These are phyloP conservation scores for Calycina herbarum DNA, from an alignment of 2,329 filamentous ascomycete species.

Conservation along the genomic window DNA sequence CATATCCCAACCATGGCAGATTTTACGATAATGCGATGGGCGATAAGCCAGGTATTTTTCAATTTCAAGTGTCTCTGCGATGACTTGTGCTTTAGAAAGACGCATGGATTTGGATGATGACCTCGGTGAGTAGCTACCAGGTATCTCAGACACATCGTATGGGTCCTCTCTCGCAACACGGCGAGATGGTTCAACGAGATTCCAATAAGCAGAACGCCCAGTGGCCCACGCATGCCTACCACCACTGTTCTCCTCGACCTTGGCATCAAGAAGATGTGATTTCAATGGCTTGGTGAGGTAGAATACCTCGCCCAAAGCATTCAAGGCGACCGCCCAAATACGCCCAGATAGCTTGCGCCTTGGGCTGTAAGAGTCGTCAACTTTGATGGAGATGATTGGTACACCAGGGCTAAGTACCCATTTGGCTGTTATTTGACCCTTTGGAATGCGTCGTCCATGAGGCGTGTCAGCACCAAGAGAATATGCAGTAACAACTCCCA, in stretches of 20 bases:
- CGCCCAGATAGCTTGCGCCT: conserved; percentile 69
- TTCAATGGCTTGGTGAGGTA: conserved; percentile 74
- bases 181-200: conserved; percentile 74
- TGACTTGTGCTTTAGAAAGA: conserved; percentile 67
- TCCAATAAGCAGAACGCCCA: conserved; percentile 78
- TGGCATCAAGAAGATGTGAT: conserved; percentile 48
- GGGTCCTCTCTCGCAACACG: conserved; percentile 72
- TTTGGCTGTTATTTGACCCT: conserved; percentile 79
- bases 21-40: conserved; percentile 75
- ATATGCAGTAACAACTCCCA: conserved; percentile 81
- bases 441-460: conserved; percentile 62
- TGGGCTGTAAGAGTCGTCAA: conserved; percentile 79
- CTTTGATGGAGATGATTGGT: conserved; percentile 78
- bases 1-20: conserved; percentile 92
- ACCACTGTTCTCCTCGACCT: conserved; percentile 51
- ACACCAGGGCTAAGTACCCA: conserved; percentile 93
- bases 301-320: conserved; percentile 89
- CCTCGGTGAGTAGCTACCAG: conserved; percentile 77
- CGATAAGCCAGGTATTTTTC: conserved; percentile 71
- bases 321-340: conserved; percentile 90
- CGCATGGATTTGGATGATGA: conserved; percentile 75
- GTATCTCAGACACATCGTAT: conserved; percentile 64
- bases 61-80: conserved; percentile 78
- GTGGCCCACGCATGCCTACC: conserved; percentile 75
- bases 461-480: conserved; percentile 60